phyloP scores from a whole-genome alignment of 2,329 filamentous ascomycete species.

The Cladosporium sp. region DNA sequence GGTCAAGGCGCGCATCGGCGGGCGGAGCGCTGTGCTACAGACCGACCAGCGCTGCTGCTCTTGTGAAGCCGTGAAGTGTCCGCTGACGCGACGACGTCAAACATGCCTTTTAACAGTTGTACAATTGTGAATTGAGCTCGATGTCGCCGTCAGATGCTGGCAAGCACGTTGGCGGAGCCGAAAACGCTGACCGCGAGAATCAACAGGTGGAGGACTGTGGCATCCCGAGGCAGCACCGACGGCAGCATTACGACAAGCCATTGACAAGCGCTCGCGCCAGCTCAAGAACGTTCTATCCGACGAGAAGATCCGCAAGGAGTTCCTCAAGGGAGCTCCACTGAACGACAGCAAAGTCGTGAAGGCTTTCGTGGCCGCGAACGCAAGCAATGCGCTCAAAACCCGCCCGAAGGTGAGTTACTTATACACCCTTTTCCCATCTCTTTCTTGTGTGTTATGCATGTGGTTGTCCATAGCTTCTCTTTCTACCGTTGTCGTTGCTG shows the following conservation, averaged over 20 bases:
- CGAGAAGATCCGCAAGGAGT: conserved; percentile 62
- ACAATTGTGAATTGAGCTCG: not conserved
- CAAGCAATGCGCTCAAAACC: conserved; percentile 76
- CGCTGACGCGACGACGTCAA: not conserved
- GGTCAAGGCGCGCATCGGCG: not conserved
- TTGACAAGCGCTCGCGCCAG: conserved; percentile 71
- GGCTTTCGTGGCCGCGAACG: conserved; percentile 70
- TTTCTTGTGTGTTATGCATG: not conserved
- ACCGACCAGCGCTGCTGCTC: not conserved
- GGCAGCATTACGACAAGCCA: conserved; percentile 67
- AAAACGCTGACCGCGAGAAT: conserved; percentile 16
- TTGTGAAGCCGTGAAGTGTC: not conserved
- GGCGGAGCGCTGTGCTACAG: not conserved
- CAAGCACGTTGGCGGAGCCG: not conserved
- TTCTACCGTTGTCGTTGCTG: not conserved
- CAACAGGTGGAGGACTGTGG: conserved; percentile 75
- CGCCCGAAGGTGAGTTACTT: conserved; percentile 71
- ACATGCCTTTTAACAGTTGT: not conserved
- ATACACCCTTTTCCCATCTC: not conserved
- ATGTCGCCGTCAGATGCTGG: not conserved
- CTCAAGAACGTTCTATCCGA: conserved; percentile 70
- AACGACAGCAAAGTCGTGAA: conserved; percentile 64
- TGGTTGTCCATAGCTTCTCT: not conserved
- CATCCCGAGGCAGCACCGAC: conserved; percentile 70
- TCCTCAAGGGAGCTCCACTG: conserved; percentile 60